Evolutionary conservation across 257 asterid genomes (phyloP).

Genomic region (Thymus quinquecostatus): DNA sequence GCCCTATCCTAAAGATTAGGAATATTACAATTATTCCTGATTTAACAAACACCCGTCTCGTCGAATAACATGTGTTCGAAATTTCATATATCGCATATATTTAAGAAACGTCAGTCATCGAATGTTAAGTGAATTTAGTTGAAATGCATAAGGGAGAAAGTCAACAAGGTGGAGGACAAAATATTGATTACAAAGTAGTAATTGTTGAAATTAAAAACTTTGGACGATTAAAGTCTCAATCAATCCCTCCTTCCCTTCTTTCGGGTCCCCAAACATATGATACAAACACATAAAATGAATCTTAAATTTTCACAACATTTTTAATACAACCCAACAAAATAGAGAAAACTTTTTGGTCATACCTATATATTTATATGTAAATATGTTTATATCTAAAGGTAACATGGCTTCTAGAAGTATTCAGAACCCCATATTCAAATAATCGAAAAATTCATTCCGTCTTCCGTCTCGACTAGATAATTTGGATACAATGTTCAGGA

Average conservation of each 20-base stretch:
- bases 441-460: background rate
- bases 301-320: slow-evolving; percentile 6
- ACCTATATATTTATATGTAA: background rate
- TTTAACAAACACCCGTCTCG: no score
- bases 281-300: slow-evolving; percentile 1
- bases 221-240: slow-evolving; percentile 11
- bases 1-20: no score
- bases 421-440: no score
- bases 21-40: no score
- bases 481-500: background rate
- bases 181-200: background rate
- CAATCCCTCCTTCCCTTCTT: background rate
- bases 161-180: slow-evolving; percentile 4
- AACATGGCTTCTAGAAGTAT: background rate
- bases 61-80: no score
- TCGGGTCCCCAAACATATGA: background rate
- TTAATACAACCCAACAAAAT: slow-evolving; percentile 8
- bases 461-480: background rate
- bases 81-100: no score
- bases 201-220: background rate
- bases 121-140: background rate
- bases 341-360: background rate
- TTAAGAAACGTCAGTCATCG: no score
- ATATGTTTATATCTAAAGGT: background rate
- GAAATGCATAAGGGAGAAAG: background rate